These are phyloP conservation scores for Neurospora sp. DNA, from an alignment of 495 filamentous ascomycete genomes.

Conservation along the genomic window DNA sequence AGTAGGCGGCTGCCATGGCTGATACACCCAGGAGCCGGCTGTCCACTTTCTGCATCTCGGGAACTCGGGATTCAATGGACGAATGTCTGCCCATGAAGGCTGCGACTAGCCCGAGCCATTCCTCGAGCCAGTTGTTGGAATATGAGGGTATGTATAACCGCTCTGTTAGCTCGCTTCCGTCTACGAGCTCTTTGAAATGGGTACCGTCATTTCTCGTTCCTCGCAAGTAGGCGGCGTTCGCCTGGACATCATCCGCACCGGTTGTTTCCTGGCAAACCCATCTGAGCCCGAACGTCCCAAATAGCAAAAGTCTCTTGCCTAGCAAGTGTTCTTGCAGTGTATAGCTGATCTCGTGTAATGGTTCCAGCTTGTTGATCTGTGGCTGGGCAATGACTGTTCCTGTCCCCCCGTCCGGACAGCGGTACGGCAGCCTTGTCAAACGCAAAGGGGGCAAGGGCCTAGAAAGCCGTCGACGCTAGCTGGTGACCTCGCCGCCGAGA, in stretches of 20 bases:
- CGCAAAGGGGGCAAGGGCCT: background rate
- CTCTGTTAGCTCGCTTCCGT: background rate
- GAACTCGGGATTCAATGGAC: background rate
- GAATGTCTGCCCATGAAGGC: background rate
- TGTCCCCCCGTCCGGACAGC: background rate
- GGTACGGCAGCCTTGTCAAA: background rate
- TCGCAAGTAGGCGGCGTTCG: background rate
- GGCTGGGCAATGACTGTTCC: background rate
- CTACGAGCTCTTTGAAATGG: background rate
- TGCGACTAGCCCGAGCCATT: background rate
- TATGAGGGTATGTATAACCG: background rate
- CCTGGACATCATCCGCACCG: background rate
- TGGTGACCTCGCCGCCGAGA: background rate
- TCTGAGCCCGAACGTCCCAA: background rate
- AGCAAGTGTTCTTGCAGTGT: background rate
- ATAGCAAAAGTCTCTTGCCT: background rate
- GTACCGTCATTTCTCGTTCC: background rate
- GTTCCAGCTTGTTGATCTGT: background rate
- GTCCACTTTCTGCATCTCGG: background rate
- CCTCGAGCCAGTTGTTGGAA: background rate
- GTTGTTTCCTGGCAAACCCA: background rate
- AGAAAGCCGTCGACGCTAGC: background rate
- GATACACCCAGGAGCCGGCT: background rate
- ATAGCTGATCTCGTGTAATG: background rate
- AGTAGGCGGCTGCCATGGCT: background rate